Percentiles rank a stretch among this genome's conserved stretches.
These are phyloP conservation scores for Maudiozyma saulgeensis DNA, from an alignment of 805 yeast species.

Conservation along the genomic window DNA sequence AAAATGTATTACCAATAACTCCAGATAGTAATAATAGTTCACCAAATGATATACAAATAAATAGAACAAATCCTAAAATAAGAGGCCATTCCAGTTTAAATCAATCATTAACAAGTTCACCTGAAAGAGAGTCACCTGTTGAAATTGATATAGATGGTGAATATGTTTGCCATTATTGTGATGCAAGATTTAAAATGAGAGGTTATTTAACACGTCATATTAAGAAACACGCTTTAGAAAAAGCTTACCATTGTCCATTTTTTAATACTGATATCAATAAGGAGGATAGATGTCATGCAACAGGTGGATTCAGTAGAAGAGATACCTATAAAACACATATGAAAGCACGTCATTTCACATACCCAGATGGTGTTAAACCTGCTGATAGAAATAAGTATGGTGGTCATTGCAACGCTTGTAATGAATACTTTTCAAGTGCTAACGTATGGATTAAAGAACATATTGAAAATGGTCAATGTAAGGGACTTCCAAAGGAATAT, in stretches of 20 bases:
- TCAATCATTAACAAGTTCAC: background rate
- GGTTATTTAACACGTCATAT: constrained; percentile 88
- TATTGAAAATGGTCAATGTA: constrained; percentile 72
- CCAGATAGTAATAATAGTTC: constrained; percentile 16
- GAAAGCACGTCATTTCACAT: constrained; percentile 77
- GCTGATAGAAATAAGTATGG: constrained; percentile 52
- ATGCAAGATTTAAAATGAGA: constrained; percentile 67
- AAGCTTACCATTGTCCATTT: constrained; percentile 57
- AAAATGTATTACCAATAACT: constrained; percentile 11
- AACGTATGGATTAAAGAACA: constrained; percentile 73
- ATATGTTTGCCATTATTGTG: constrained; percentile 64
- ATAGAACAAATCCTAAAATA: constrained; percentile 4
- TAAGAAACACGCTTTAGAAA: constrained; percentile 75
- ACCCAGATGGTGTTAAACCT: constrained; percentile 75
- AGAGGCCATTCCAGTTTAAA: background rate
- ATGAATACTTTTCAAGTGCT: constrained; percentile 53
- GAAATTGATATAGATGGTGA: constrained; percentile 10
- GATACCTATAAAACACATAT: constrained; percentile 90
- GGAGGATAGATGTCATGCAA: constrained; percentile 25
- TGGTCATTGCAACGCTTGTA: constrained; percentile 79
- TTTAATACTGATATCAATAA: constrained; percentile 26
- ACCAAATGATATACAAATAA: constrained; percentile 6
- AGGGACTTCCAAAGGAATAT: constrained; percentile 32
- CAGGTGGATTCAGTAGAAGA: constrained; percentile 83
- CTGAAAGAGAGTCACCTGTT: background rate